Conservation (phyloP, 176 grass and related monocot species). For the Cenchrus purpureus region DNA sequence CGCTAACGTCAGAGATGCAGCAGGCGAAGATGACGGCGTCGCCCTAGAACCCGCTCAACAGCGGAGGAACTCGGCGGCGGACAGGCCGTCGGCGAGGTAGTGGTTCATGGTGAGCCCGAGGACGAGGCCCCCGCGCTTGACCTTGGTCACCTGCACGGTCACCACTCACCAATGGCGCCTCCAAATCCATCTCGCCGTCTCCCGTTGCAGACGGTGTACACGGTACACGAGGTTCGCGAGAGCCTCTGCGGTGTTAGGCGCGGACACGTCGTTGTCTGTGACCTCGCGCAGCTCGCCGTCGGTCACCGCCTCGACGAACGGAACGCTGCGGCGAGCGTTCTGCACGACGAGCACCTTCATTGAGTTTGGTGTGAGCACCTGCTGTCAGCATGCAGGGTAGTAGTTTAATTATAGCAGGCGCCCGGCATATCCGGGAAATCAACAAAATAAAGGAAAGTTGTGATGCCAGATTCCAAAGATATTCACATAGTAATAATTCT, state of each 20-base stretch:
- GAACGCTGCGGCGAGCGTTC: conserved; percentile 55
- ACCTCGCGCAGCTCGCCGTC: background rate
- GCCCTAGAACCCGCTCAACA: conserved; percentile 55
- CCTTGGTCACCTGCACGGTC: conserved; percentile 56
- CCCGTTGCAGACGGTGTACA: background rate
- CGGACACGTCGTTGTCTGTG: conserved; percentile 17
- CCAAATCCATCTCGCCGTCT: conserved; percentile 20
- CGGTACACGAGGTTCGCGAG: conserved; percentile 45
- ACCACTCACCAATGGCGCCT: conserved; percentile 59
- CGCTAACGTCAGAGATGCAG: conserved; percentile 41
- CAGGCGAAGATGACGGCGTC: conserved; percentile 52
- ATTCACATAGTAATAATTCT: too few species aligned
- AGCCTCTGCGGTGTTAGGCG: conserved; percentile 32
- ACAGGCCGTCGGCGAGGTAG: conserved; percentile 51
- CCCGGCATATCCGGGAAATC: too few species aligned
- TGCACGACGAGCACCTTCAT: conserved; percentile 51
- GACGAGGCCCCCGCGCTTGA: conserved; percentile 53
- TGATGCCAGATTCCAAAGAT: too few species aligned
- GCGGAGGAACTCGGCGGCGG: conserved; percentile 48
- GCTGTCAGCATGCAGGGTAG: too few species aligned
- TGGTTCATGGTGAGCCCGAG: conserved; percentile 65
- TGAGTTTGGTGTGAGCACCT: background rate
- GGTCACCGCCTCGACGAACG: conserved; percentile 52
- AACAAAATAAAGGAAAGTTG: too few species aligned
- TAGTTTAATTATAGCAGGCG: too few species aligned